These are phyloP conservation scores for Thamnidium elegans DNA, from an alignment of 192 early-diverging fungal genomes.

Conservation along the genomic window DNA sequence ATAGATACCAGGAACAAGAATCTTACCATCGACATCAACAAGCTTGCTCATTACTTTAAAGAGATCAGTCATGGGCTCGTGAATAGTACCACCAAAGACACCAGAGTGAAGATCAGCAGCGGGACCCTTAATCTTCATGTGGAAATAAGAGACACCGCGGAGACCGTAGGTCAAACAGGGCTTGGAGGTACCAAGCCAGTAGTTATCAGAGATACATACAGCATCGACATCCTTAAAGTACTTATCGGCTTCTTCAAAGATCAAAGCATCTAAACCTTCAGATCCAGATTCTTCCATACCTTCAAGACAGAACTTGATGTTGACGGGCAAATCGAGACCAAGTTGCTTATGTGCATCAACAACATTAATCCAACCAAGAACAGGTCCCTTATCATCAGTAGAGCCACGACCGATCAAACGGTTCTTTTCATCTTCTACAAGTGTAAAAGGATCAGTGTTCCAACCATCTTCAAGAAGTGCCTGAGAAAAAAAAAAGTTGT, in stretches of 20 bases:
- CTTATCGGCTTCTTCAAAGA: slow-evolving; percentile 78
- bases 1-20: slow-evolving; percentile 88
- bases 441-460: slow-evolving; percentile 86
- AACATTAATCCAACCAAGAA: slow-evolving; percentile 96
- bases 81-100: slow-evolving; percentile 90
- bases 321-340: slow-evolving; percentile 89
- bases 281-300: slow-evolving; percentile 89
- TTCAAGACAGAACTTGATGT: slow-evolving; percentile 97
- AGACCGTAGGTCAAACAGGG: slow-evolving; percentile 98
- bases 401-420: slow-evolving; percentile 88
- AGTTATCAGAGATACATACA: slow-evolving; percentile 98
- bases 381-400: slow-evolving; percentile 97
- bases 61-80: slow-evolving; percentile 99
- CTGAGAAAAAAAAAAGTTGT: slow-evolving; percentile 15
- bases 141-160: slow-evolving; percentile 72
- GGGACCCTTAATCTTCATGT: slow-evolving; percentile 35
- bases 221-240: slow-evolving; percentile 92
- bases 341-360: slow-evolving; percentile 91
- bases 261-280: slow-evolving; percentile 92
- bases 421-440: slow-evolving; percentile 82
- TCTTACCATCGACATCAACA: slow-evolving; percentile 81
- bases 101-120: slow-evolving; percentile 91
- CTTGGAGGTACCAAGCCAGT: slow-evolving; percentile 95
- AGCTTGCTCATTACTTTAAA: slow-evolving; percentile 78
- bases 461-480: slow-evolving; percentile 82